Evolutionary conservation across 495 filamentous ascomycete genomes (phyloP), one percentile per base, ranked within the genome.

Genomic region (Talaromyces trachyspermus): DNA sequence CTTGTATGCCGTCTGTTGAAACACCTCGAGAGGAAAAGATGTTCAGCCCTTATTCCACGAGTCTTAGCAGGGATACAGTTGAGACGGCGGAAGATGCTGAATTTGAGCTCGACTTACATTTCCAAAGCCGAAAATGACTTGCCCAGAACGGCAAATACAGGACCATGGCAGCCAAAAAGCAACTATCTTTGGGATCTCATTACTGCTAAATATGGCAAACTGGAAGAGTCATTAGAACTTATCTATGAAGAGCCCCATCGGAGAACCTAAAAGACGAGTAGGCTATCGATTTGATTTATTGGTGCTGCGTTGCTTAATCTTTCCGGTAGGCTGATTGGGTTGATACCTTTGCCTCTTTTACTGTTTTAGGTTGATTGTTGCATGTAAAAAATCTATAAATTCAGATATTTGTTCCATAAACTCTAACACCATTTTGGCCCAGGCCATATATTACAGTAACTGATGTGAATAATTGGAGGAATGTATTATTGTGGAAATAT

Each of bases 111-210:
- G 20, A 80, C 74, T 10, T 80, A 79, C 54, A 46, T 80, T n/a
- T 58, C 58, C 23, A 53, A 54, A 27, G 73, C 66, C 4, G 55
- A 61, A 51, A 49, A 56, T 3, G 24, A 47, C 0, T 47, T 77
- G 40, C 77, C 77, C 23, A 65, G 62, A 52, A 66, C 65, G 46
- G 71, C 65, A 0, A 61, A 74, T 46, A 54, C 46, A 38, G 77
- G 65, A 1, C 78, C 77, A 2, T 84, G 80, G 80, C 46, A 61
- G 53, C 64, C 77, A 23, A 67, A 77, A 43, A 63, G 60, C 29
- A 76, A 76, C 54, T 82, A 81, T 54, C 48, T 74, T 2, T 60
- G 60, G 50, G 80, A 84, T 60, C 58, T 66, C 22, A 70, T 68
- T 64, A 65, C 67, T 44, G 70, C 74, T 4, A 60, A 62, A 47